A percentile compares a stretch with the other conserved stretches of the same genome.
phyloP scores from a whole-genome alignment of 208 protist genomes.

The Leishmania turanica region DNA sequence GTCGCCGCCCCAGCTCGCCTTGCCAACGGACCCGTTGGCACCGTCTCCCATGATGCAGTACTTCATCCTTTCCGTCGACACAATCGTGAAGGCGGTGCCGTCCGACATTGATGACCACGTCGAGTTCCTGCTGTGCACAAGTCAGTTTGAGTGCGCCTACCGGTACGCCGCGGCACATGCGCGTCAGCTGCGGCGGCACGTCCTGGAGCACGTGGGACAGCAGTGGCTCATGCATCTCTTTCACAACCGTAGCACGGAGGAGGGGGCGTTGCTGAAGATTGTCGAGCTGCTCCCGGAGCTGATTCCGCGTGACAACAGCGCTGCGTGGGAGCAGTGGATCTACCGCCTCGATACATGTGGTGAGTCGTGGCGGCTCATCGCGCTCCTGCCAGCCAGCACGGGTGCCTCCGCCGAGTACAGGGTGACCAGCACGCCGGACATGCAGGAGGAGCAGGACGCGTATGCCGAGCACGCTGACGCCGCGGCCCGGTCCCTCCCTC shows the following conservation, averaged over 20 bases:
- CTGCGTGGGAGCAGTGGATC: conserved; percentile 76
- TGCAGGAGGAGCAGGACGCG: background rate
- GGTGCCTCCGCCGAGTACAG: conserved; percentile 21
- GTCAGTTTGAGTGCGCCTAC: conserved; percentile 51
- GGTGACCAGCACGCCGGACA: background rate
- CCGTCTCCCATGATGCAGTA: conserved; percentile 36
- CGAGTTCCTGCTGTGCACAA: conserved; percentile 44
- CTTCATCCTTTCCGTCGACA: conserved; percentile 62
- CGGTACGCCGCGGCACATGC: conserved; percentile 26
- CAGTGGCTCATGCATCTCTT: conserved; percentile 40
- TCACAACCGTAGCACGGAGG: conserved; percentile 5
- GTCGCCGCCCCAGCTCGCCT: background rate
- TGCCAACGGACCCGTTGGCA: conserved; percentile 2
- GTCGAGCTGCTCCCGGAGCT: conserved; percentile 36
- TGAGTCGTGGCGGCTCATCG: conserved; percentile 54
- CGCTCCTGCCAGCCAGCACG: conserved; percentile 43
- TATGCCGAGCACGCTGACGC: background rate
- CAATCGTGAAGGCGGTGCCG: conserved; percentile 50
- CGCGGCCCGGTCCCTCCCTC: background rate
- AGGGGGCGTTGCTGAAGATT: conserved; percentile 18
- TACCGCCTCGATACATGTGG: conserved; percentile 58
- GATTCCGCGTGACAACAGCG: conserved; percentile 23
- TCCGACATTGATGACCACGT: conserved; percentile 72
- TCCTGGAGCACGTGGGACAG: conserved; percentile 23
- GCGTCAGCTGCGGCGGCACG: conserved; percentile 36